Conservation (phyloP, 2,329 filamentous ascomycete species). For the Didymella sp. region DNA sequence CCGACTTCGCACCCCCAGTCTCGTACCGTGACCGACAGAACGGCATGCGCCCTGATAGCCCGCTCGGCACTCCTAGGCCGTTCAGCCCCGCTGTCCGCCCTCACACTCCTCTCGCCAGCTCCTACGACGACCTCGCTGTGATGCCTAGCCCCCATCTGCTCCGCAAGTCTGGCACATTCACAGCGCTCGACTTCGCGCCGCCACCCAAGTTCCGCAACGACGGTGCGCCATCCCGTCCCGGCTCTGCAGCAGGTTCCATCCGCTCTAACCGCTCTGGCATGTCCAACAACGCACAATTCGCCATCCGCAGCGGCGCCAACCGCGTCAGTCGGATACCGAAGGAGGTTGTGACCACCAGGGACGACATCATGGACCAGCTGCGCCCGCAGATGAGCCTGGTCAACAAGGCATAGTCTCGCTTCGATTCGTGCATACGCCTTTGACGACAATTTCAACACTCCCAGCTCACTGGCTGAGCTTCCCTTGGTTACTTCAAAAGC, state of each 20-base stretch:
- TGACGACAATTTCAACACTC: slow-evolving; percentile 32
- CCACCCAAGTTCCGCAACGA: slow-evolving; percentile 71
- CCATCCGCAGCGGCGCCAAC: slow-evolving; percentile 80
- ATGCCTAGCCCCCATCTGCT: slow-evolving; percentile 86
- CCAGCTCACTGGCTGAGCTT: slow-evolving; percentile 46
- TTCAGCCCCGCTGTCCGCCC: slow-evolving; percentile 77
- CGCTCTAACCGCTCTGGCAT: slow-evolving; percentile 80
- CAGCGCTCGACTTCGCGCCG: slow-evolving; percentile 79
- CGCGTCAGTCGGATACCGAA: slow-evolving; percentile 84
- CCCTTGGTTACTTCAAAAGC: slow-evolving; percentile 31
- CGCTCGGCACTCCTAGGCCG: slow-evolving; percentile 64
- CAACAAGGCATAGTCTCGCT: slow-evolving; percentile 30
- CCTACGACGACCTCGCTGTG: slow-evolving; percentile 84
- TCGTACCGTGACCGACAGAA: slow-evolving; percentile 67
- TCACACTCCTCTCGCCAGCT: slow-evolving; percentile 78
- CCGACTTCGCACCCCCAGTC: slow-evolving; percentile 85
- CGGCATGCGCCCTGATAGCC: slow-evolving; percentile 68
- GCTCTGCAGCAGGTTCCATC: slow-evolving; percentile 57
- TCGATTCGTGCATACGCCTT: slow-evolving; percentile 22
- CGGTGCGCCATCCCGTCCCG: slow-evolving; percentile 38
- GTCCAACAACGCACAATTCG: slow-evolving; percentile 72
- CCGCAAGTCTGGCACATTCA: slow-evolving; percentile 80
- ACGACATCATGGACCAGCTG: slow-evolving; percentile 68
- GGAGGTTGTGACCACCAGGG: slow-evolving; percentile 78
- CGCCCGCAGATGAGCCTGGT: slow-evolving; percentile 63